Base-by-base conservation (phyloP, 176 grass and related monocot species). In the Juncus inflexus region DNA sequence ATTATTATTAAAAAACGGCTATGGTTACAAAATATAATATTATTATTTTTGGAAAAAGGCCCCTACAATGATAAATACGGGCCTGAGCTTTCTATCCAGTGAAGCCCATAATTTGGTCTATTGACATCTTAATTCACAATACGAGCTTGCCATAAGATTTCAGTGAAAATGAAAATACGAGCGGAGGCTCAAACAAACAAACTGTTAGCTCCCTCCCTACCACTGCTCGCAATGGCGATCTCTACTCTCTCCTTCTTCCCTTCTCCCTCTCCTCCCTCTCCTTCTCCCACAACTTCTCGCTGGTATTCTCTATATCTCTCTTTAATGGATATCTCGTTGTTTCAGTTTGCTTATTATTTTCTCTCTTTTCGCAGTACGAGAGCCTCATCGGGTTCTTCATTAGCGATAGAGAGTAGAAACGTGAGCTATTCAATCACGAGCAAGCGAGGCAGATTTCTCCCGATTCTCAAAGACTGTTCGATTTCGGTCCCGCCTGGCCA, bases 401-500 rank as follows among this genome's bases (percentile, higher is more conserved):
- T 77, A 39, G 84, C 85, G 77, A 97, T 91, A 60, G 85, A 97
- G 65, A 78, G 64, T 19, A 75, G 64, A 50, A 77, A 76, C 3
- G 66, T 97, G 13, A 77, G 64, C 55, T 77, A 91, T 62, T 89
- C 87, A 35, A 62, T 97, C 64, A 89, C 70, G 55, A 89, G 74
- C 42, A 82, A 55, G 35, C 65, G 65, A 51, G 87, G 87, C 0
- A 62, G 64, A 63, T 38, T 69, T 42, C 40, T 89, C 28, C 82
- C 84, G 11, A 86, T 97, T 16, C 77, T 97, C 19, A 97, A 86
- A 73, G 74, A 85, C 37, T 91, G 92, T 54, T 91, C 92, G 5
- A 61, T 97, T 39, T 56, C 51, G 12, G 70, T 97, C 5, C 92
- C 84, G 0, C 74, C 74, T 13, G 92, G 92, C 13, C 74, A 97